phyloP scores from a whole-genome alignment of 1,284 basidiomycete species.

The Trametes polyzona region DNA sequence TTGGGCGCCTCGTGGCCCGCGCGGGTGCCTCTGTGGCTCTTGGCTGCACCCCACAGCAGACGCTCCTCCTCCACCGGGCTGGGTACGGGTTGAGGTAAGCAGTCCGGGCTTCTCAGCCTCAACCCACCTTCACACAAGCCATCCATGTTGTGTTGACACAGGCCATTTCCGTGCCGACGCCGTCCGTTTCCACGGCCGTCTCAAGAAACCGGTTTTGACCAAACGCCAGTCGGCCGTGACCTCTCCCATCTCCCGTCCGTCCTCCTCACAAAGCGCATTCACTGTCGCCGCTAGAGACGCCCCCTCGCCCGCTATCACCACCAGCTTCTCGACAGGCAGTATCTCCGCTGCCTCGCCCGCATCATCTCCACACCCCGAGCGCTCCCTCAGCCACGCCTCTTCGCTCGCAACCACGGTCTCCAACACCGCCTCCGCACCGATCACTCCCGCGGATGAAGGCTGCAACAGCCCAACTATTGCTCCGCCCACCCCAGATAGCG shows the following conservation, averaged over 20 bases:
- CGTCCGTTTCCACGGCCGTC: conserved; percentile 76
- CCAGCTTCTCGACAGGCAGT: conserved; percentile 14
- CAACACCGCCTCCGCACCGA: conserved; percentile 27
- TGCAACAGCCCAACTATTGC: conserved; percentile 18
- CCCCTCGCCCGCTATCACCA: conserved; percentile 17
- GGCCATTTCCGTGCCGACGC: conserved; percentile 75
- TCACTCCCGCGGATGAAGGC: conserved; percentile 30
- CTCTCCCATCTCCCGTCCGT: conserved; percentile 32
- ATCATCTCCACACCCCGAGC: conserved; percentile 11
- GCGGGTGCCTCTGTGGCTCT: too few relatives aligned
- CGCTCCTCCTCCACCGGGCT: too few relatives aligned
- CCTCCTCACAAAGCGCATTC: conserved; percentile 30
- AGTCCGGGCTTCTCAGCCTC: too few relatives aligned
- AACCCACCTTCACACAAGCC: too few relatives aligned
- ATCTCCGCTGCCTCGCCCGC: conserved; percentile 2
- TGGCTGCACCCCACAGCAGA: too few relatives aligned
- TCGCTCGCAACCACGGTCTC: conserved; percentile 23
- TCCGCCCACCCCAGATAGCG: conserved; percentile 3
- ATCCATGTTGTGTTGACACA: too few relatives aligned
- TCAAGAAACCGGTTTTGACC: conserved; percentile 82
- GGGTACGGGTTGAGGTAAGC: too few relatives aligned
- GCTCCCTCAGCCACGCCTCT: conserved; percentile 29
- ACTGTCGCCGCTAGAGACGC: conserved; percentile 25
- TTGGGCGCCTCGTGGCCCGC: too few relatives aligned
- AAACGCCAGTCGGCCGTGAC: conserved; percentile 51